These are phyloP conservation scores for Teratosphaeria epicoccoides DNA, from an alignment of 2,329 filamentous ascomycete genomes.

Conservation along the genomic window DNA sequence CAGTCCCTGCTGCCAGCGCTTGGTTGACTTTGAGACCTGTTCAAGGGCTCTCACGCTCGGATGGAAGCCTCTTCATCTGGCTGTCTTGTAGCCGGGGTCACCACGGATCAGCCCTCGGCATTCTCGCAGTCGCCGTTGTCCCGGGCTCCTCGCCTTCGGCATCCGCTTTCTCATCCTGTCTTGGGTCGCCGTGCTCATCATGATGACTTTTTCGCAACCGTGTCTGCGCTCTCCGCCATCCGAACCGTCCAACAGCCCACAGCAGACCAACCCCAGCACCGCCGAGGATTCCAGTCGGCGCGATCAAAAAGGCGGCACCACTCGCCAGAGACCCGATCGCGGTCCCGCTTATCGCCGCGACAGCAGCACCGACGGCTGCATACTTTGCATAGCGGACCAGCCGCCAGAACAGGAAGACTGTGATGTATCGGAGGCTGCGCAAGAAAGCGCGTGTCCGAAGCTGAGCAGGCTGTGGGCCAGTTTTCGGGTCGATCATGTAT, in stretches of 20 bases:
- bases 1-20: no score
- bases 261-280: conserved; percentile 27
- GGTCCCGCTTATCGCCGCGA: conserved; percentile 30
- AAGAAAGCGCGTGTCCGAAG: conserved; percentile 32
- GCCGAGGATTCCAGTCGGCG: conserved; percentile 32
- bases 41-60: no score
- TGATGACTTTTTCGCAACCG: conserved; percentile 18
- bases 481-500: conserved; percentile 29
- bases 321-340: conserved; percentile 28
- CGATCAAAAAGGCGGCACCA: conserved; percentile 32
- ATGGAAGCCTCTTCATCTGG: no score
- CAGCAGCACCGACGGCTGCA: conserved; percentile 30
- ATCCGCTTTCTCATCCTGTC: conserved; percentile 17
- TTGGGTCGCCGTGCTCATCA: conserved; percentile 14
- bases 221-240: conserved; percentile 24
- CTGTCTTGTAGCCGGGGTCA: no score
- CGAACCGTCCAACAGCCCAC: conserved; percentile 31
- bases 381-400: conserved; percentile 35
- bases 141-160: conserved; percentile 10
- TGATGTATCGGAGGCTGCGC: conserved; percentile 27
- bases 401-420: conserved; percentile 34
- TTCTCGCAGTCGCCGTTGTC: background rate
- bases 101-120: conserved; percentile 11
- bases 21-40: no score
- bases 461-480: conserved; percentile 20